Percentiles rank a stretch among this genome's conserved stretches.
These are phyloP conservation scores for Alternaria brassicae DNA, from an alignment of 2,329 filamentous ascomycete genomes.

Conservation along the genomic window DNA sequence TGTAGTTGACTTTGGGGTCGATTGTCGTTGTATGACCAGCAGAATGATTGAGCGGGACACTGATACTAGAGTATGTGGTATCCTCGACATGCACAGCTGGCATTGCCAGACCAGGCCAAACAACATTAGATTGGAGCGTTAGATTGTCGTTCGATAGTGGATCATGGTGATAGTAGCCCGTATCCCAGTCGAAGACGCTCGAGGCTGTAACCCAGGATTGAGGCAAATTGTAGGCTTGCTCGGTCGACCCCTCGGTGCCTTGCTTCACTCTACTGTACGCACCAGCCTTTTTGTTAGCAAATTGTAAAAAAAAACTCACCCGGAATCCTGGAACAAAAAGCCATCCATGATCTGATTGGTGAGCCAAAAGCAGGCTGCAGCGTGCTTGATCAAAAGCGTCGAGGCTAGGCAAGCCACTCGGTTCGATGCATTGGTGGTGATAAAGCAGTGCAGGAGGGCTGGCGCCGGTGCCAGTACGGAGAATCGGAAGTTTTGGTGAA, in stretches of 20 bases:
- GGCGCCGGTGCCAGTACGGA: neutral
- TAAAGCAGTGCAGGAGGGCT: constrained; percentile 5
- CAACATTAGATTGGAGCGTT: neutral
- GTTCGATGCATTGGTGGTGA: neutral
- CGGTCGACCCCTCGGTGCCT: too few relatives aligned
- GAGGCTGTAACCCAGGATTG: neutral
- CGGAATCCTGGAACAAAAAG: neutral
- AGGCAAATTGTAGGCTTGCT: neutral
- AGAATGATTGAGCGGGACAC: too few relatives aligned
- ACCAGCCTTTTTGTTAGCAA: constrained; percentile 8
- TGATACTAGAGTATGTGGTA: too few relatives aligned
- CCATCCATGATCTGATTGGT: constrained; percentile 12
- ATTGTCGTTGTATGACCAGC: too few relatives aligned
- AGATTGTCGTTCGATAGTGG: neutral
- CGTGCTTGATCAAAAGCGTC: neutral
- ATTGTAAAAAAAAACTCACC: constrained; percentile 12
- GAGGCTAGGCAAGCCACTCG: neutral
- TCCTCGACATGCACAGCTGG: too few relatives aligned
- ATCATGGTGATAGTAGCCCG: neutral
- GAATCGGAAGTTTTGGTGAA: neutral
- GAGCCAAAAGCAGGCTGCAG: neutral
- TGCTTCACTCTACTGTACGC: too few relatives aligned
- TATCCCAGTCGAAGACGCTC: neutral
- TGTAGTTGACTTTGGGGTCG: too few relatives aligned
- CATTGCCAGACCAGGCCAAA: neutral